phyloP scores from a whole-genome alignment of 805 yeast genomes.

The Saturnispora dispora region DNA sequence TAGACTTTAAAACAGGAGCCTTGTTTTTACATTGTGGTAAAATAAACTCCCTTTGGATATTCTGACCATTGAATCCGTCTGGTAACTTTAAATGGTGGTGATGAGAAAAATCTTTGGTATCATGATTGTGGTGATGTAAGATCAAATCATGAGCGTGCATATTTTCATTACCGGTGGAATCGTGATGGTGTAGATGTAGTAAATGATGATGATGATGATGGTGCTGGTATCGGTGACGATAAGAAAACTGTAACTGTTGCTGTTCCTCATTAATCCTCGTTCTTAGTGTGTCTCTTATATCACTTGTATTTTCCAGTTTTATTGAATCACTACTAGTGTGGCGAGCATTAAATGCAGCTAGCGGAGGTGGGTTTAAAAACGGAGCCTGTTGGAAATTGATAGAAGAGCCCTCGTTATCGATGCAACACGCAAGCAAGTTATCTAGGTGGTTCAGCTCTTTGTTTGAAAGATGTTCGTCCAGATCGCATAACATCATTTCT shows the following conservation, averaged over 20 bases:
- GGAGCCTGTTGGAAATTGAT: background rate
- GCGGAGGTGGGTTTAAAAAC: background rate
- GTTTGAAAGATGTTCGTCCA: conserved; percentile 3
- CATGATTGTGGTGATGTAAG: conserved; percentile 13
- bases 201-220: conserved; percentile 14
- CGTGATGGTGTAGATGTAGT: conserved; percentile 14
- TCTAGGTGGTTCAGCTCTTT: conserved; percentile 3
- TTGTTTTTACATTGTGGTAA: conserved; percentile 18
- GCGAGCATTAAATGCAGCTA: background rate
- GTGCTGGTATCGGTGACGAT: background rate
- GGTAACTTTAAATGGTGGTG: conserved; percentile 27
- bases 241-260: background rate
- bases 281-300: conserved; percentile 3
- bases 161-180: conserved; percentile 5
- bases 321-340: background rate
- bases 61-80: conserved; percentile 20
- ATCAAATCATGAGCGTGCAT: conserved; percentile 14
- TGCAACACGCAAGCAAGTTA: background rate
- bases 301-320: background rate
- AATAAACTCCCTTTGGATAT: conserved; percentile 23
- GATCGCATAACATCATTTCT: conserved; percentile 5
- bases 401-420: background rate
- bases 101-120: conserved; percentile 11
- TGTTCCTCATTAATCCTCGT: background rate
- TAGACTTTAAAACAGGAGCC: background rate